Conservation (phyloP, 192 early-diverging fungal species). For the Coemansia sp. region DNA sequence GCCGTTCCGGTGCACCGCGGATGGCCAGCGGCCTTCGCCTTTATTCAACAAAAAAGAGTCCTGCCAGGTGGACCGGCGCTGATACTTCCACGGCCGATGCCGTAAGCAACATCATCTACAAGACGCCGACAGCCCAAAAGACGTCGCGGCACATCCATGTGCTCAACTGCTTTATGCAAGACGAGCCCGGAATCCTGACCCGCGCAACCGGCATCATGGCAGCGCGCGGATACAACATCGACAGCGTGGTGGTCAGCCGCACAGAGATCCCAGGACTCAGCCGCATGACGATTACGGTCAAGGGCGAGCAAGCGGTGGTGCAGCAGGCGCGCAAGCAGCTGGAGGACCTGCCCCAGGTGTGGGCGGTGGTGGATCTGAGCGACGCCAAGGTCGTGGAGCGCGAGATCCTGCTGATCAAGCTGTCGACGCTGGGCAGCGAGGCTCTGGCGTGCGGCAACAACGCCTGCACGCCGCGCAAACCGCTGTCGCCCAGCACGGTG, state of each 20-base stretch:
- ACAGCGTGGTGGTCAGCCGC: conserved; percentile 92
- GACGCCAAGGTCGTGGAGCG: conserved; percentile 82
- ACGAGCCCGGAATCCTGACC: conserved; percentile 80
- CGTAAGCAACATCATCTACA: conserved; percentile 49
- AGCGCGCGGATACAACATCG: conserved; percentile 94
- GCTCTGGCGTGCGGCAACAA: conserved; percentile 26
- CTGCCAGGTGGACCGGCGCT: conserved; percentile 11
- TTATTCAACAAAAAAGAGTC: conserved; percentile 10
- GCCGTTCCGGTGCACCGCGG: conserved; percentile 12
- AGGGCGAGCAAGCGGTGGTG: conserved; percentile 76
- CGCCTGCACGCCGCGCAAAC: conserved; percentile 46
- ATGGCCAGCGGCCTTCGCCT: conserved; percentile 7
- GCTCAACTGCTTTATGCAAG: conserved; percentile 91
- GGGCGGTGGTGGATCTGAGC: conserved; percentile 96
- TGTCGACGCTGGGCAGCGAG: conserved; percentile 80
- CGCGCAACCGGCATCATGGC: conserved; percentile 85
- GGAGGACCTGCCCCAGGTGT: conserved; percentile 93
- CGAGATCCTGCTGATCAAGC: conserved; percentile 92
- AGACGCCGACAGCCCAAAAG: conserved; percentile 52
- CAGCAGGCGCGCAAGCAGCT: conserved; percentile 92
- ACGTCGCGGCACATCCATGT: conserved; percentile 59
- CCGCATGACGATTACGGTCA: conserved; percentile 92
- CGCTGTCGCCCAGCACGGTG: conserved; percentile 30
- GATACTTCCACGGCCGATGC: conserved; percentile 37
- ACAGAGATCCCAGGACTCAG: conserved; percentile 90